Base-by-base conservation (phyloP, 805 yeast species). In the Yarrowia sp. region DNA sequence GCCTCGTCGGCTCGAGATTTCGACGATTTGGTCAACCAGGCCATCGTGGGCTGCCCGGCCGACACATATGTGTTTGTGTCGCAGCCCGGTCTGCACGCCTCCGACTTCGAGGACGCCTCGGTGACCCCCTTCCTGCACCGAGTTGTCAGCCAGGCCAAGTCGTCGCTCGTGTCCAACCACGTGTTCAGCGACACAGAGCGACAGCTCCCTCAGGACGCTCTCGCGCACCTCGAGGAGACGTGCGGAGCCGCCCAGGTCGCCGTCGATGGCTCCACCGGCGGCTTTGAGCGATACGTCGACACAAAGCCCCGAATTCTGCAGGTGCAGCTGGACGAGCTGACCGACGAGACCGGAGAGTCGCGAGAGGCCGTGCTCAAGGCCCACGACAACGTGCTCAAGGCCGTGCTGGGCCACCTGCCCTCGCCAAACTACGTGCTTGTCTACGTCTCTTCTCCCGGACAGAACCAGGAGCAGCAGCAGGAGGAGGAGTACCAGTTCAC, bases 1-100 rank as follows among this genome's bases (percentile, higher is more conserved):
- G 61, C 61, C 29, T 38, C 35, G 35, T 51, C 58, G 4, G 21
- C 58, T 22, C 31, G 36, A 33, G 61, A 55, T 18, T 55, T 55
- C 29, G 47, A 55, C 46, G 36, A 29, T 9, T n/a, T 55, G 35
- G 64, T 62, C 22, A 41, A 33, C 35, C 63, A 55, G 25, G 64
- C 66, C 12, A 63, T 66, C 18, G 53, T 62, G 21, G 60, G 59
- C 1, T 86, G 90, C 67, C 65, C 76, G 1, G 79, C 86, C 9
- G 81, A 84, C 70, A 83, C 85, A 0, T 85, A 84, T 65, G 70
- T 86, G 3, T 71, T 86, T 29, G 77, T 84, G 1, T 76, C 79
- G 64, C 80, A 81, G 61, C 86, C 87, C 4, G 85, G 85, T 1
- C 68, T 84, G 61, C 69, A 71, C 6, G 70, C 78, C 39, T 72